phyloP scores from a whole-genome alignment of 1,139 yeast species.

The Tardiomyces blankii region DNA sequence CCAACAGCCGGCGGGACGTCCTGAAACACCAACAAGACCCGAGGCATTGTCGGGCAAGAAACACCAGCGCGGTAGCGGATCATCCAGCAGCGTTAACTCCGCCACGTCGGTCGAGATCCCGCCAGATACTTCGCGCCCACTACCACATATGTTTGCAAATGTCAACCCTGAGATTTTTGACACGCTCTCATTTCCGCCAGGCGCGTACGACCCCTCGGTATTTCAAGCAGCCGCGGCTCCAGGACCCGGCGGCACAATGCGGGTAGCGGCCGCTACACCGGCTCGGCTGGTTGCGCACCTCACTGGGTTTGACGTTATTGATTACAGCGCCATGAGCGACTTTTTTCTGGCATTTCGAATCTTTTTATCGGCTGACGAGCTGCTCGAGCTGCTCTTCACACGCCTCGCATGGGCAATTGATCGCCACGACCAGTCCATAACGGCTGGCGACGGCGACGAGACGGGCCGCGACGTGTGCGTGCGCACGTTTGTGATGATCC shows the following conservation, averaged over 20 bases:
- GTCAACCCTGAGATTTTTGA: not conserved
- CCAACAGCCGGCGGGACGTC: no score
- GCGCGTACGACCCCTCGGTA: not conserved
- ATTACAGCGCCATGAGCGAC: constrained; percentile 70
- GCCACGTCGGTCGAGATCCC: not conserved
- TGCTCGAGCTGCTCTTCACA: constrained; percentile 50
- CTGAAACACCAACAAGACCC: no score
- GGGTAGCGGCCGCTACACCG: not conserved
- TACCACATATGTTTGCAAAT: not conserved
- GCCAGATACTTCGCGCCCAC: not conserved
- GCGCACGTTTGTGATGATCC: constrained; percentile 73
- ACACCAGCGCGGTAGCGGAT: not conserved
- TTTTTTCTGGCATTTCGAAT: constrained; percentile 77
- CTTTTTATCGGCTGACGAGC: constrained; percentile 46
- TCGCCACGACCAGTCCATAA: constrained; percentile 10
- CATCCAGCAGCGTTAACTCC: not conserved
- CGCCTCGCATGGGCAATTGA: constrained; percentile 66
- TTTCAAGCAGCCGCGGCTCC: not conserved
- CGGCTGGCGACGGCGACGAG: constrained; percentile 18
- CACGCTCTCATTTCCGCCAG: not conserved
- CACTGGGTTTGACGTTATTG: constrained; percentile 70
- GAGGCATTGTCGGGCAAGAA: not conserved
- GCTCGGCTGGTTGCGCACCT: constrained; percentile 46
- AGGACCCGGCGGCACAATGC: not conserved
- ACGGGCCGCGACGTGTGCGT: constrained; percentile 63